phyloP scores from a whole-genome alignment of 2,329 filamentous ascomycete species.

The Talaromyces sp. region DNA sequence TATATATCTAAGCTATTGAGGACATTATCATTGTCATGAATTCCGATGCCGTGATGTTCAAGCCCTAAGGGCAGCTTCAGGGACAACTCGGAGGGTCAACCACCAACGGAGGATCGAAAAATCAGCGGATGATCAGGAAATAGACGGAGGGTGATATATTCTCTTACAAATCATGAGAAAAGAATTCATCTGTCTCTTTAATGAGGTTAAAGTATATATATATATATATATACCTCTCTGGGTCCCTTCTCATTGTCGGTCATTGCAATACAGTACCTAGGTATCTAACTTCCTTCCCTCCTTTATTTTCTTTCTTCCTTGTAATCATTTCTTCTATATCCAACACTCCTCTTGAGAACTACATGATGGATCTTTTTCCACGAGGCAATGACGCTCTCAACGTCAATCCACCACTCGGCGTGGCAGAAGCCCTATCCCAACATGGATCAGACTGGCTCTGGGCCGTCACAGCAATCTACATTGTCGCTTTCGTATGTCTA shows the following conservation, averaged over 20 bases:
- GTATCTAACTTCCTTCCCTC: neutral
- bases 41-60: neutral
- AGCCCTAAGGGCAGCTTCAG: neutral
- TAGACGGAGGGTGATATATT: neutral
- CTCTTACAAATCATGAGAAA: neutral
- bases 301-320: neutral
- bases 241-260: neutral
- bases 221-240: neutral
- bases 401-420: constrained; percentile 43
- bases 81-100: neutral
- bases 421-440: constrained; percentile 35
- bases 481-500: constrained; percentile 43
- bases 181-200: neutral
- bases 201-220: neutral
- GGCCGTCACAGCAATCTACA: constrained; percentile 49
- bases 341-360: neutral
- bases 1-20: no score
- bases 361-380: neutral
- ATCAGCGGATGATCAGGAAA: neutral
- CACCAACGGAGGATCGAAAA: neutral
- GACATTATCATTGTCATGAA: no score
- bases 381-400: constrained; percentile 45
- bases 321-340: neutral
- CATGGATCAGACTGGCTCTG: constrained; percentile 54
- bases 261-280: neutral